Conservation (phyloP, 2,329 filamentous ascomycete species). For the Dendryphion nanum region DNA sequence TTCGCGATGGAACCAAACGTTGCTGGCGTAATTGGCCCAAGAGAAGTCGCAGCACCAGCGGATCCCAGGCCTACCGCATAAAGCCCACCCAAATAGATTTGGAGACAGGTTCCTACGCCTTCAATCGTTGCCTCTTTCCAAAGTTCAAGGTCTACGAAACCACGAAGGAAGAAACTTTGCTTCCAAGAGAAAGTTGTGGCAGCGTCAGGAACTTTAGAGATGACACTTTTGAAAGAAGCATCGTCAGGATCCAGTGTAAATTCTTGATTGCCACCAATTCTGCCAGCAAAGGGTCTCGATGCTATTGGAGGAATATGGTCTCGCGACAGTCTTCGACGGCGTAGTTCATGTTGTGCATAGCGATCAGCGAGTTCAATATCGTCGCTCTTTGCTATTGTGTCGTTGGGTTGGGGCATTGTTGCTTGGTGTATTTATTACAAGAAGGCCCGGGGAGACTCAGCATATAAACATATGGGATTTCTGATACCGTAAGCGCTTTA, state of each 20-base stretch:
- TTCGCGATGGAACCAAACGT: slow-evolving; percentile 41
- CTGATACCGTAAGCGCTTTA: too few species aligned
- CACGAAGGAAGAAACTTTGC: slow-evolving; percentile 11
- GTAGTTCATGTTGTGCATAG: slow-evolving; percentile 6
- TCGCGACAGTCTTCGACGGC: slow-evolving; percentile 3
- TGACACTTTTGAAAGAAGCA: slow-evolving; percentile 10
- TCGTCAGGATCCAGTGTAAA: slow-evolving; percentile 23
- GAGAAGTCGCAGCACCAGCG: slow-evolving; percentile 17
- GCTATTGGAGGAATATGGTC: slow-evolving; percentile 8
- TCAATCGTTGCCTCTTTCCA: slow-evolving; percentile 24
- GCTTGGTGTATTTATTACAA: too few species aligned
- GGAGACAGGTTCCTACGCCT: slow-evolving; percentile 20
- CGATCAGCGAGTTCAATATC: slow-evolving; percentile 9
- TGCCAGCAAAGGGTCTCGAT: slow-evolving; percentile 27
- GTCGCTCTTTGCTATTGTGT: slow-evolving; percentile 2
- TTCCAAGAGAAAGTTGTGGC: slow-evolving; percentile 18
- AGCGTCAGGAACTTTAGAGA: slow-evolving; percentile 27
- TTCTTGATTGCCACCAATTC: slow-evolving; percentile 35
- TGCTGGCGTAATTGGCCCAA: slow-evolving; percentile 24
- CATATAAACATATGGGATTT: too few species aligned
- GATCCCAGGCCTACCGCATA: slow-evolving; percentile 14
- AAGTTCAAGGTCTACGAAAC: slow-evolving; percentile 16
- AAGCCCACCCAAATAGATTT: slow-evolving; percentile 19
- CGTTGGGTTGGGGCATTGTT: too few species aligned
- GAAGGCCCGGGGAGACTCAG: too few species aligned